A percentile compares a stretch with the other conserved stretches of the same genome.
Conservation (phyloP, 345 rosid genomes). For the Eucalyptus erythrocorys region DNA sequence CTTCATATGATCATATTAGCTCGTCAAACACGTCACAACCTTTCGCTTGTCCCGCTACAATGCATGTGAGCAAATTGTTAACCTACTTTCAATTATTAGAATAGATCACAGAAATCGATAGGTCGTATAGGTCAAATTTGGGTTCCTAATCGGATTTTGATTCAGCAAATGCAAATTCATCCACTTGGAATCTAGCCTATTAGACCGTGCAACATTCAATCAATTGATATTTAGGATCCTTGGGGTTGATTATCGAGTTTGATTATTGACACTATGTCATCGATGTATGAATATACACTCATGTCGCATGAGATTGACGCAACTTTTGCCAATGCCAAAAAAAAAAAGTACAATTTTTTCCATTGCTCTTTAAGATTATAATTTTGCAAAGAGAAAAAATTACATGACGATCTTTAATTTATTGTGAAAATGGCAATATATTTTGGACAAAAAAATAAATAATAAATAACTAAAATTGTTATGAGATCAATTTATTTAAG, state of each 20-base stretch:
- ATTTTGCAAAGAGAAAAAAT: too few relatives aligned
- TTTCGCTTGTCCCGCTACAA: background rate
- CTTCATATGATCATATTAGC: background rate
- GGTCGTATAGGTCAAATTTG: background rate
- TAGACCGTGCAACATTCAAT: background rate
- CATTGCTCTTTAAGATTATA: background rate
- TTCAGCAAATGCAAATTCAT: background rate
- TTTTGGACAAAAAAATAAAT: too few relatives aligned
- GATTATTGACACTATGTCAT: background rate
- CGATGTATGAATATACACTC: background rate
- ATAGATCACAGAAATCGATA: background rate
- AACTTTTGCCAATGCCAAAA: background rate
- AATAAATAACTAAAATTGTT: too few relatives aligned
- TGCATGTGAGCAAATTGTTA: background rate
- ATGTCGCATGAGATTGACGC: rapidly evolving
- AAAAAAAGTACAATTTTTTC: background rate
- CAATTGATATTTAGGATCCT: background rate
- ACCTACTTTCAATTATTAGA: background rate
- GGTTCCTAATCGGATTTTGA: background rate
- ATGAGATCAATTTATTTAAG: rapidly evolving
- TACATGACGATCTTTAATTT: rapidly evolving
- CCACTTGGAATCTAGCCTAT: background rate
- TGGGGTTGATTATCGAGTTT: background rate
- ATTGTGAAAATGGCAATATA: too few relatives aligned
- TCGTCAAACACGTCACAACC: background rate